A percentile compares a stretch with the other conserved stretches of the same genome.
These are phyloP conservation scores for Arbutus unedo DNA, from an alignment of 148 eudicot genomes.

Conservation along the genomic window DNA sequence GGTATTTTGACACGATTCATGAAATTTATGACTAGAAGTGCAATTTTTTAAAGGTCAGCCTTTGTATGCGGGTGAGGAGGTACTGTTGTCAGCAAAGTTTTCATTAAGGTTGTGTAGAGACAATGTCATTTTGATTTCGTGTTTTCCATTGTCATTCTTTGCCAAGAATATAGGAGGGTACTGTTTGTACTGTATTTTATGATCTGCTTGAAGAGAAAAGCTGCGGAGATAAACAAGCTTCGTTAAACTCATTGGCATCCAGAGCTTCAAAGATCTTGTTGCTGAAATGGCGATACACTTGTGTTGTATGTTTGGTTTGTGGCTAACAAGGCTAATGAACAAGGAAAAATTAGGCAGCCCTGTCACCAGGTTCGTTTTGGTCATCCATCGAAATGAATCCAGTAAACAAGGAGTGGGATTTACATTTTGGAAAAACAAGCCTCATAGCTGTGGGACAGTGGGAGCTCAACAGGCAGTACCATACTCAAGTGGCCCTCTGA, in stretches of 20 bases:
- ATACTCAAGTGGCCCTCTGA: neutral
- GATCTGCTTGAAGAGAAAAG: neutral
- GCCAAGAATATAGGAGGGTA: neutral
- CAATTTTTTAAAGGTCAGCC: neutral
- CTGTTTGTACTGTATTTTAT: neutral
- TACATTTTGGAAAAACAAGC: neutral
- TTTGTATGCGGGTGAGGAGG: neutral
- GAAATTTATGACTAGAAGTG: neutral
- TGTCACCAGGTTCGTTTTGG: neutral
- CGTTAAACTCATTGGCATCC: neutral
- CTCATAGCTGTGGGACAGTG: neutral
- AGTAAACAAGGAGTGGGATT: neutral
- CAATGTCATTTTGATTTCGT: neutral
- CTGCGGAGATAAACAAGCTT: neutral
- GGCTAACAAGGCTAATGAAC: neutral
- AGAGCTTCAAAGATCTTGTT: neutral
- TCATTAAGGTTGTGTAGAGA: neutral
- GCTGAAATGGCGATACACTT: slow-evolving; percentile 7
- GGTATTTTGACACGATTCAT: neutral
- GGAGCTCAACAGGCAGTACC: neutral
- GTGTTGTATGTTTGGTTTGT: neutral
- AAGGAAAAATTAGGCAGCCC: neutral
- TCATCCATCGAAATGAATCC: neutral
- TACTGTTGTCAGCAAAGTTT: neutral
- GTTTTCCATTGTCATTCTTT: neutral